Base-by-base conservation (phyloP, 1,284 basidiomycete species). In the Testicularia cyperi region DNA sequence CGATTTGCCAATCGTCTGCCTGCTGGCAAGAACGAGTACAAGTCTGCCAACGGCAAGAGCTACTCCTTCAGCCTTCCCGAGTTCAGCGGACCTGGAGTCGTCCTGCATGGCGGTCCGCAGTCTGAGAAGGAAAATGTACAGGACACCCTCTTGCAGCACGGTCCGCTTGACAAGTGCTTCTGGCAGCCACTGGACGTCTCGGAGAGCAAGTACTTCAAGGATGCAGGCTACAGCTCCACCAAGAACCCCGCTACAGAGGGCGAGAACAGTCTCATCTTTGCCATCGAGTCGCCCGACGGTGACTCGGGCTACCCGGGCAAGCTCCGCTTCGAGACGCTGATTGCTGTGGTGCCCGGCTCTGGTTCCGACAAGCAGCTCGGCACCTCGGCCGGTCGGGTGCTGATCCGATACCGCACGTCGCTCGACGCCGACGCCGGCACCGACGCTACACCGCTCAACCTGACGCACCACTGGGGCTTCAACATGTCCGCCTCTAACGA, bases 391-490 rank as follows among this genome's bases (percentile, higher is more conserved):
- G 68, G 68, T 9, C 60, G 35, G 31, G 21, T 69, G 16, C 38
- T 56, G n/a, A 40, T 73, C 21, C 64, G 60, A 18, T 74, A 74
- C 45, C 51, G 72, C 9, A 69, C 72, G 5, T 38, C 52, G 3
- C 33, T 74, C 18, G 36, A 47, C 13, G 32, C 45, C 15, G 54
- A 58, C 15, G 49, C 45, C 6, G n/a, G 32, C 2, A 47, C 48
- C 6, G 52, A 51, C 25, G 58, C 58, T n/a, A 74, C 72, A 14
- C 72, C 72, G 6, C 41, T 74, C 48, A 74, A 73, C 43, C 31
- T 74, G 23, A 70, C 70, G n/a, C 72, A 74, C 26, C 72, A 74
- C 46, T 74, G 72, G 72, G 68, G 67, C 32, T 74, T 74, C 55
- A 65, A 73, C 36, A 42, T 74, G 12, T 45, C 43, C 7, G 49